Conservation (phyloP, 768 basidiomycete genomes). For the Pisolithus albus region DNA sequence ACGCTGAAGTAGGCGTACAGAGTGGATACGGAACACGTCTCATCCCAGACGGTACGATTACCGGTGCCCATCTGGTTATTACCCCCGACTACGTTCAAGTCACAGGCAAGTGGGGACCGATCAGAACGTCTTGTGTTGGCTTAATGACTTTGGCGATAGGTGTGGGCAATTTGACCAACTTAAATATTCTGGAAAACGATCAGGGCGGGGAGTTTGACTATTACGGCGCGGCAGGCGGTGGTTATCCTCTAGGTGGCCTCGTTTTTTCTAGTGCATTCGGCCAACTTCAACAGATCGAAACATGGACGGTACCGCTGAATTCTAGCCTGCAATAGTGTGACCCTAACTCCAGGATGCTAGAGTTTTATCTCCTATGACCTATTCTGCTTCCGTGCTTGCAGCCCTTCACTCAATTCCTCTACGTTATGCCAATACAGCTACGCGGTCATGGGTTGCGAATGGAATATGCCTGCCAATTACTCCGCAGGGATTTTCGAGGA, state of each 20-base stretch:
- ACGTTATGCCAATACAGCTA: constrained; percentile 55
- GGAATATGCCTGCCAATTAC: constrained; percentile 56
- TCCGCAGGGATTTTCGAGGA: constrained; percentile 39
- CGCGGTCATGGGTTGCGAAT: constrained; percentile 49
- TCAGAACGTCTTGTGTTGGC: constrained; percentile 11
- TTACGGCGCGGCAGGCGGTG: constrained; percentile 54
- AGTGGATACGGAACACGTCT: constrained; percentile 54
- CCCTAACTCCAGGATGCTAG: constrained; percentile 25
- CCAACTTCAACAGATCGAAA: constrained; percentile 48
- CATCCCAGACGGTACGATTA: constrained; percentile 68
- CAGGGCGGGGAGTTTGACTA: constrained; percentile 63
- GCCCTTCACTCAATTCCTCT: constrained; percentile 42
- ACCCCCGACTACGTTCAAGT: constrained; percentile 74
- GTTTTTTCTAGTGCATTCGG: constrained; percentile 73
- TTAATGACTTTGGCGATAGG: constrained; percentile 38
- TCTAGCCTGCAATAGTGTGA: background rate
- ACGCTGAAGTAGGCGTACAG: constrained; percentile 24
- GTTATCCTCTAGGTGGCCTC: constrained; percentile 58
- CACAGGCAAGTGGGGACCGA: constrained; percentile 37
- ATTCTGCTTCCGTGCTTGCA: constrained; percentile 73
- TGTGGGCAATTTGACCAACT: constrained; percentile 53
- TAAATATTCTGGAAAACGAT: constrained; percentile 60
- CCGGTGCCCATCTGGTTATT: constrained; percentile 59
- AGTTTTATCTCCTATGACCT: constrained; percentile 53
- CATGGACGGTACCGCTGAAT: constrained; percentile 58